Percentiles rank a stretch among this genome's conserved stretches.
Evolutionary conservation across 1,284 basidiomycete species (phyloP).

Genomic region (Apiotrichum veenhuisii): DNA sequence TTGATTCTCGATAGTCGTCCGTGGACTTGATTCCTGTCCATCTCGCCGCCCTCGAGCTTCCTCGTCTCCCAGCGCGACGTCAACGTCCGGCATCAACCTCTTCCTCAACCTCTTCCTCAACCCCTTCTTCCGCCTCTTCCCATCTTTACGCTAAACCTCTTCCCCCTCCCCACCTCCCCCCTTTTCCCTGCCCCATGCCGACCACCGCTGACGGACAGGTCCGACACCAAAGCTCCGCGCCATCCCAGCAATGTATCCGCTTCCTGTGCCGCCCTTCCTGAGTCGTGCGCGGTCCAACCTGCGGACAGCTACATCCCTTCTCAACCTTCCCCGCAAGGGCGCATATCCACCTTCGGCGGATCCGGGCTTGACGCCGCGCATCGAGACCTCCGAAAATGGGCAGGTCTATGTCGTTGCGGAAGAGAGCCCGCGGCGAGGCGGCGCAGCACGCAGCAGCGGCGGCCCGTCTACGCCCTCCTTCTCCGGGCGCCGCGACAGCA

Average conservation of each 20-base stretch:
- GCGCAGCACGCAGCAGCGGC: conserved; percentile 1
- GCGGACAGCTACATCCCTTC: conserved; percentile 22
- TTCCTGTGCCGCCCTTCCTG: conserved; percentile 25
- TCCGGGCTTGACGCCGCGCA: conserved; percentile 16
- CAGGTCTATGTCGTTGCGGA: conserved; percentile 37
- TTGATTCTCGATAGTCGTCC: too few species aligned
- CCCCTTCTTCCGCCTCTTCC: too few species aligned
- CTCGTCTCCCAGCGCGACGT: too few species aligned
- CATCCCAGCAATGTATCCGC: conserved; percentile 31
- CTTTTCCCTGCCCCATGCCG: too few species aligned
- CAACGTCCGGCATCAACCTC: too few species aligned
- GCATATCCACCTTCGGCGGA: conserved; percentile 24
- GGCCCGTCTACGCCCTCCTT: neutral
- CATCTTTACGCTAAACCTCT: too few species aligned
- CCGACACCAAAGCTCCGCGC: conserved; percentile 26
- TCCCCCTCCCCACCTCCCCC: too few species aligned
- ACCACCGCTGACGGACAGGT: conserved; percentile 7
- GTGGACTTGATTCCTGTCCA: too few species aligned
- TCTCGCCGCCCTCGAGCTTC: too few species aligned
- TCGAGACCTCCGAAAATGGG: conserved; percentile 22
- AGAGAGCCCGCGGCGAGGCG: conserved; percentile 9
- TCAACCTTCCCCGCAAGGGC: conserved; percentile 21
- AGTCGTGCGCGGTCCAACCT: conserved; percentile 11
- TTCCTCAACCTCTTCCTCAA: too few species aligned
- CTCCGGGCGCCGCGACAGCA: neutral